Evolutionary conservation across 352 stramenopile species (phyloP).

Genomic region (Phytophthora tentaculata): DNA sequence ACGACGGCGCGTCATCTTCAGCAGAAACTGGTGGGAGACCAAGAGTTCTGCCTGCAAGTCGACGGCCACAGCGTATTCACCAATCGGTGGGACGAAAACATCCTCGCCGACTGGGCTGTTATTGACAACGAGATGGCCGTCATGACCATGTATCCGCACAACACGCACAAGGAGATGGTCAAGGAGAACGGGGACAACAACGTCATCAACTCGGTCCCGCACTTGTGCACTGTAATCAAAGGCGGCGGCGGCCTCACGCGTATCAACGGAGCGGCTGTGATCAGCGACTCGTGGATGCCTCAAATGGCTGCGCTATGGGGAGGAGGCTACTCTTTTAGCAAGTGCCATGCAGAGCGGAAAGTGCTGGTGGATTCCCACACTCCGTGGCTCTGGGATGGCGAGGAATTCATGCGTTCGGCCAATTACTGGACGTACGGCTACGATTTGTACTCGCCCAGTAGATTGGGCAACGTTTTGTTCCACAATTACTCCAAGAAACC

Average conservation of each 20-base stretch:
- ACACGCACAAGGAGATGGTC: constrained; percentile 73
- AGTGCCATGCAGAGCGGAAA: constrained; percentile 76
- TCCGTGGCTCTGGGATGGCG: constrained; percentile 72
- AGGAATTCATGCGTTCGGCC: constrained; percentile 66
- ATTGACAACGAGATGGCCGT: constrained; percentile 86
- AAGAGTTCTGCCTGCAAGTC: constrained; percentile 86
- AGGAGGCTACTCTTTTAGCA: constrained; percentile 77
- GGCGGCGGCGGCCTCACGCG: constrained; percentile 58
- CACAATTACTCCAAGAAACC: constrained; percentile 77
- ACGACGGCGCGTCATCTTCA: constrained; percentile 55
- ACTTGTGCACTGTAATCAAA: constrained; percentile 64
- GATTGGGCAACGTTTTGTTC: constrained; percentile 57
- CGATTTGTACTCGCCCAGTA: constrained; percentile 69
- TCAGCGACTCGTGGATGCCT: constrained; percentile 61
- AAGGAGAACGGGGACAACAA: constrained; percentile 78
- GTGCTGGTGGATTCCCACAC: constrained; percentile 76
- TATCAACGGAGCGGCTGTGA: constrained; percentile 80
- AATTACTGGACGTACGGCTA: constrained; percentile 72
- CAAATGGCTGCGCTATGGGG: constrained; percentile 76
- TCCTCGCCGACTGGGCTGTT: constrained; percentile 67
- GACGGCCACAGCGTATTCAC: constrained; percentile 86
- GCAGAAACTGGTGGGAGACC: constrained; percentile 66
- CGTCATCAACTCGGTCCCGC: constrained; percentile 58
- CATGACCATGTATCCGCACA: constrained; percentile 75
- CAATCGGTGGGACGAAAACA: constrained; percentile 74